Evolutionary conservation across 2,329 filamentous ascomycete species (phyloP), one percentile per base, ranked within the genome.

Genomic region (Penicillium sp.): DNA sequence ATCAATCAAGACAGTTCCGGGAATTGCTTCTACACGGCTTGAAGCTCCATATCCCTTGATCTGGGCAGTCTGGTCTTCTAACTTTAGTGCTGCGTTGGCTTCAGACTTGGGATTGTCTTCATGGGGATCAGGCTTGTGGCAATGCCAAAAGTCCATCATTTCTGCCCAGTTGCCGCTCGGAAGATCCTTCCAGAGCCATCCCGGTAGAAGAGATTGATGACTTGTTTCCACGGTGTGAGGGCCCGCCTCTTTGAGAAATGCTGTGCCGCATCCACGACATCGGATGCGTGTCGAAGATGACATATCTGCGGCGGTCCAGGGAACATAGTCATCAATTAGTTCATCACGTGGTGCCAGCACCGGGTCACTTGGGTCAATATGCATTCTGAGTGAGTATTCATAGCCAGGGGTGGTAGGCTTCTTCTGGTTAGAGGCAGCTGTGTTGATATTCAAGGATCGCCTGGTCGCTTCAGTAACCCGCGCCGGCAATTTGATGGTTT

Each of bases 71-170:
- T 78, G 75, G n/a, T 84, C 78, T 25, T 83, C 72, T 38, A 74
- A 61, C 49, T 63, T 56, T 2, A 65, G 66, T 37, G 71, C 66
- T 43, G 73, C 64, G 6, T 70, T 70, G 53, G 80, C 74, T n/a
- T 73, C 69, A 11, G 82, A 73, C 55, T 82, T 68, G 45, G 81
- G 77, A 13, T 75, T 72, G 51, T 81, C 75, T 11, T 74, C 69
- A 33, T 83, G 77, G 28, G 82, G 68, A 62, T 84, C 80, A 1
- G 96, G 95, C 77, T 98, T 98, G 76, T 99, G 95, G 72, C 95
- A 99, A 77, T 99, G 96, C 95, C 95, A 99, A 69, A 99, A 96
- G 76, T 99, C 96, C 95, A 99, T 99, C 93, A 99, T 96, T 79
- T 99, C 95, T 0, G 95, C 96, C 95, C 95, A 99, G 71, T 97